Evolutionary conservation across 208 protist species (phyloP).

Genomic region (Trypanosoma congolense): DNA sequence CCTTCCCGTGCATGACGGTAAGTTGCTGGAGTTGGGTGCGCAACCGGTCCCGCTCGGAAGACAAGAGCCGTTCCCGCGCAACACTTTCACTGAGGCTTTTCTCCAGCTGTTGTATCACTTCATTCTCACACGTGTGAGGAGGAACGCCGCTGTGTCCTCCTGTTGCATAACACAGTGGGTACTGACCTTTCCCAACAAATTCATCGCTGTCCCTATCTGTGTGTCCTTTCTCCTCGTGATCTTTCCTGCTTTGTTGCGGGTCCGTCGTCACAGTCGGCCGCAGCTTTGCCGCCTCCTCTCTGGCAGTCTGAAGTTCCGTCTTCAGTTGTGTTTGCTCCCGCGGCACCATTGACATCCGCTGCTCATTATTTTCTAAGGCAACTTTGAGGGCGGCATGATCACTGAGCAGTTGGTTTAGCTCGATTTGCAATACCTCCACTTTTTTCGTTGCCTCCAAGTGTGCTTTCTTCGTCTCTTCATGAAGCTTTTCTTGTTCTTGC

Average conservation of each 20-base stretch:
- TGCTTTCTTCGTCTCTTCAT: neutral
- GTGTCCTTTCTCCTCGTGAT: slow-evolving; percentile 21
- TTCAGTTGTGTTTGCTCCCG: slow-evolving; percentile 4
- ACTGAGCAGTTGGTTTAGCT: slow-evolving; percentile 11
- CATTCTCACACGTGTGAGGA: neutral
- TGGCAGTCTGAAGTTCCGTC: neutral
- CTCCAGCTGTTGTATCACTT: slow-evolving; percentile 1
- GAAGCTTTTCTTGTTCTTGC: neutral
- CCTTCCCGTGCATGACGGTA: slow-evolving; percentile 23
- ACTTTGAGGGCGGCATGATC: slow-evolving; percentile 7
- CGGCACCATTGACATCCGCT: slow-evolving; percentile 7
- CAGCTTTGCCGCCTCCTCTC: neutral
- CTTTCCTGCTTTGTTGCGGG: neutral
- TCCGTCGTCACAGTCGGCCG: neutral
- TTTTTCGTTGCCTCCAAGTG: neutral
- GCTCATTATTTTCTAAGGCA: slow-evolving; percentile 5
- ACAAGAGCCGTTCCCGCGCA: neutral
- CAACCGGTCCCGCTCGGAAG: slow-evolving; percentile 19
- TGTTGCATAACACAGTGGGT: too few relatives aligned
- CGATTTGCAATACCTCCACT: slow-evolving; percentile 4
- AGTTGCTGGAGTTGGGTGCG: slow-evolving; percentile 21
- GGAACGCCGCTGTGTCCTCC: too few relatives aligned
- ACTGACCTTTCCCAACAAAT: too few relatives aligned
- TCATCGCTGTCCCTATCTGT: slow-evolving; percentile 20
- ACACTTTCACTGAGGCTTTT: neutral